These are phyloP conservation scores for Penicillium sp. DNA, from an alignment of 2,329 filamentous ascomycete species.

Conservation along the genomic window DNA sequence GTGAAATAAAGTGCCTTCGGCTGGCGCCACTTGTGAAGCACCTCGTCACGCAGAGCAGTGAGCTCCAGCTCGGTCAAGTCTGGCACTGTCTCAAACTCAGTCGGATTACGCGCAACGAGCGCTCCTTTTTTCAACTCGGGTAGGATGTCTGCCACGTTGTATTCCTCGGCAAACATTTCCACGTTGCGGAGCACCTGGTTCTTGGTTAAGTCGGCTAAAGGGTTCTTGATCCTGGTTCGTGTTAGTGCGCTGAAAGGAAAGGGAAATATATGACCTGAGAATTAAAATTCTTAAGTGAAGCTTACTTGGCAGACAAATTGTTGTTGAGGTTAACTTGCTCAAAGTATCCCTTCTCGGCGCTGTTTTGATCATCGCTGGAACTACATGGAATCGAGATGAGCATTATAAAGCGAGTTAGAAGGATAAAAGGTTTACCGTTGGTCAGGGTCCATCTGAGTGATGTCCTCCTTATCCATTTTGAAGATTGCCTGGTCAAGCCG, in stretches of 20 bases:
- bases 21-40: constrained; percentile 51
- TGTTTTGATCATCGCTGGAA: constrained; percentile 8
- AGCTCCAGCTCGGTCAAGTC: constrained; percentile 45
- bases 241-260: background rate
- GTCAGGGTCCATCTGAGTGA: constrained; percentile 1
- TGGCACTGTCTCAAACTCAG: constrained; percentile 44
- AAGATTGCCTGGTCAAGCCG: background rate
- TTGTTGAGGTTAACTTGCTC: constrained; percentile 27
- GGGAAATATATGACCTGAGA: background rate
- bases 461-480: constrained; percentile 13
- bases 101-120: constrained; percentile 50
- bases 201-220: constrained; percentile 42
- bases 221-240: constrained; percentile 45
- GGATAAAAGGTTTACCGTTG: constrained; percentile 1
- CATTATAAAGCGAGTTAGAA: background rate
- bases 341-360: constrained; percentile 16
- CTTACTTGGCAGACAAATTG: constrained; percentile 28
- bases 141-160: constrained; percentile 42
- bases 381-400: constrained; percentile 3
- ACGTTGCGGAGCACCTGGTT: constrained; percentile 42
- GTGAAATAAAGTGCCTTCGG: constrained; percentile 50
- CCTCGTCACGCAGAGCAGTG: constrained; percentile 46
- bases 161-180: constrained; percentile 42
- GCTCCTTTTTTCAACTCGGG: constrained; percentile 49
- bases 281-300: background rate